Evolutionary conservation across 305 asterid genomes (phyloP).

Genomic region (Fraxinus sp.): DNA sequence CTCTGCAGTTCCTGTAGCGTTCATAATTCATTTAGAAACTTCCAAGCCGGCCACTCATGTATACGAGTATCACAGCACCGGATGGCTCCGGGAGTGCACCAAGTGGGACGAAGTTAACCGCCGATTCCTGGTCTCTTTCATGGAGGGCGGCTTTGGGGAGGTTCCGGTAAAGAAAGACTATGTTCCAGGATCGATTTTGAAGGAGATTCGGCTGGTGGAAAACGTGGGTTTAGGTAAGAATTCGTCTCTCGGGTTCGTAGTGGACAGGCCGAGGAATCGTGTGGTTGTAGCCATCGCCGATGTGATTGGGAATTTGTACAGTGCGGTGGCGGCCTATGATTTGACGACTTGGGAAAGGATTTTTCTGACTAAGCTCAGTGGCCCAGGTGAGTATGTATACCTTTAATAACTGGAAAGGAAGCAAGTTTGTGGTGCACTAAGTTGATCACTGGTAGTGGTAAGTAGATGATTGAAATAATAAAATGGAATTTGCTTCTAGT

Average conservation of each 20-base stretch:
- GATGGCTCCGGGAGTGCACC: constrained; percentile 81
- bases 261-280: constrained; percentile 81
- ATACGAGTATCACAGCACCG: constrained; percentile 60
- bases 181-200: constrained; percentile 26
- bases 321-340: constrained; percentile 84
- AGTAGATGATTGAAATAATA: not conserved
- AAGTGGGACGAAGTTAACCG: constrained; percentile 75
- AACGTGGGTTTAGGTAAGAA: constrained; percentile 62
- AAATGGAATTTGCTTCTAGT: not conserved
- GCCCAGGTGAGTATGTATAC: constrained; percentile 50
- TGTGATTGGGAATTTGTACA: constrained; percentile 54
- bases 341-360: constrained; percentile 61
- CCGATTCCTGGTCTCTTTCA: constrained; percentile 79
- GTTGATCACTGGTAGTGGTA: not conserved
- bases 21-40: constrained; percentile 59
- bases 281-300: constrained; percentile 63
- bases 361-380: constrained; percentile 72
- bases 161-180: constrained; percentile 39
- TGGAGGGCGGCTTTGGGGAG: constrained; percentile 81
- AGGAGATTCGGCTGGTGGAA: constrained; percentile 58
- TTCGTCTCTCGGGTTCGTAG: constrained; percentile 61
- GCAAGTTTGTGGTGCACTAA: not conserved
- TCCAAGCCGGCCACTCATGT: constrained; percentile 55
- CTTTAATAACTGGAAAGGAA: not conserved
- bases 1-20: constrained; percentile 78